A percentile compares a stretch with the other conserved stretches of the same genome.
These are phyloP conservation scores for Talaromyces ruber DNA, from an alignment of 495 filamentous ascomycete species.

Conservation along the genomic window DNA sequence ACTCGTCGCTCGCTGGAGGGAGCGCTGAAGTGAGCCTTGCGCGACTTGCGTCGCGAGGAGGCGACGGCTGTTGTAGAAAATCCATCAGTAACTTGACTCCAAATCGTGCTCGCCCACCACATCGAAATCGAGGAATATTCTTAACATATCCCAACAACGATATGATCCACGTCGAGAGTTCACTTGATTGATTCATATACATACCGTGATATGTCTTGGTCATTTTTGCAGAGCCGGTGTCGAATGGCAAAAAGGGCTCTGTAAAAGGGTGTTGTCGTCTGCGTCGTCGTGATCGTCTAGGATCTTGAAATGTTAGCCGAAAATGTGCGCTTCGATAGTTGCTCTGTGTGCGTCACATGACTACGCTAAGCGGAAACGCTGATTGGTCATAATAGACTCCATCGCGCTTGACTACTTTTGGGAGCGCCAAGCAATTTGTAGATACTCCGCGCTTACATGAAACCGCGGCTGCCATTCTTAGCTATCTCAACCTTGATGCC, in stretches of 20 bases:
- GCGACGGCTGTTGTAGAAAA: conserved; percentile 43
- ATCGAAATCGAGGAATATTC: conserved; percentile 58
- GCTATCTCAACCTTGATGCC: not conserved
- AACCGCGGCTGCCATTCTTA: not conserved
- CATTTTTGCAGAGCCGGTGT: conserved; percentile 28
- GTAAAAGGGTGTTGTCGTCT: conserved; percentile 17
- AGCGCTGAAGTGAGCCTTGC: conserved; percentile 92
- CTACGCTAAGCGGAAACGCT: conserved; percentile 15
- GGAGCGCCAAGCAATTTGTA: not conserved
- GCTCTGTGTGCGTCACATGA: conserved; percentile 36
- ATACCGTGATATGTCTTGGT: conserved; percentile 31
- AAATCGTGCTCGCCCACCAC: not conserved
- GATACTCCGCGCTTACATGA: not conserved
- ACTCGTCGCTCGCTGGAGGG: conserved; percentile 84
- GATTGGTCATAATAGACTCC: conserved; percentile 15
- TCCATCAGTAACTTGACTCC: conserved; percentile 1
- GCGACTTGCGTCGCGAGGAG: conserved; percentile 92
- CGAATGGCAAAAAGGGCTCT: conserved; percentile 13
- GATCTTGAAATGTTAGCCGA: conserved; percentile 14
- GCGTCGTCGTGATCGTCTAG: conserved; percentile 11
- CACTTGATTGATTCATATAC: conserved; percentile 7
- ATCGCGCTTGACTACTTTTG: not conserved
- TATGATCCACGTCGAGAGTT: not conserved
- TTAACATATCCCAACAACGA: conserved; percentile 22
- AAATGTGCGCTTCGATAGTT: conserved; percentile 10